Conservation (phyloP, 202 grass and related monocot species). For the Schoenoplectus triqueter region DNA sequence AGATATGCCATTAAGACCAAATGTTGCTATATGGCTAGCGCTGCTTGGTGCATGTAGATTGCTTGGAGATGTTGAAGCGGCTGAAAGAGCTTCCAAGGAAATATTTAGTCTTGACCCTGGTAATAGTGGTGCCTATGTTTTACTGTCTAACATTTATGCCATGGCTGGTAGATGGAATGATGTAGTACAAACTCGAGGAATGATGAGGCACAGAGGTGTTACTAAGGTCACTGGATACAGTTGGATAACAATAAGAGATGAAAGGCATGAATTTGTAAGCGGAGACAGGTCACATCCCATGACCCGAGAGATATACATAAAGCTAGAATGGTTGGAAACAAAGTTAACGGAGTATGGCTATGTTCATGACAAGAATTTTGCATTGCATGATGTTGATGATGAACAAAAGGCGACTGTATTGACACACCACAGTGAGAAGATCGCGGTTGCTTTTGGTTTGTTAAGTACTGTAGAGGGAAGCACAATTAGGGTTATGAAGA, state of each 20-base stretch:
- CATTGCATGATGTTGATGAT: conserved; percentile 57
- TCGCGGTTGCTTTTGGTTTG: conserved; percentile 51
- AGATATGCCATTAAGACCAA: conserved; percentile 55
- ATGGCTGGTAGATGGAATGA: conserved; percentile 50
- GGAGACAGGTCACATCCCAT: conserved; percentile 53
- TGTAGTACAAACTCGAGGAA: conserved; percentile 47
- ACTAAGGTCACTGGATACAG: conserved; percentile 51
- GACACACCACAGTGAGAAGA: conserved; percentile 52
- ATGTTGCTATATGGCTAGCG: conserved; percentile 47
- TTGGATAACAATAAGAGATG: conserved; percentile 55
- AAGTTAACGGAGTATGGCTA: conserved; percentile 55
- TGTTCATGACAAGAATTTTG: conserved; percentile 53
- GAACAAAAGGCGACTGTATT: conserved; percentile 51
- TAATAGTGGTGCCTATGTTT: conserved; percentile 50
- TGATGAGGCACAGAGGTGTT: conserved; percentile 49
- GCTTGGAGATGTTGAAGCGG: conserved; percentile 48
- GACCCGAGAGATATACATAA: conserved; percentile 51
- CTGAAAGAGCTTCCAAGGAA: conserved; percentile 46
- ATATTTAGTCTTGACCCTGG: conserved; percentile 46
- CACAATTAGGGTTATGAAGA: conserved; percentile 61
- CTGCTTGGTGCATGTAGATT: conserved; percentile 52
- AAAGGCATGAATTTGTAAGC: conserved; percentile 55
- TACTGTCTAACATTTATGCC: conserved; percentile 61
- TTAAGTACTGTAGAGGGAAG: conserved; percentile 50
- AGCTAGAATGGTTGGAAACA: conserved; percentile 48